Evolutionary conservation across 108 stramenopile species (phyloP).

Genomic region (Nitzschia sp.): DNA sequence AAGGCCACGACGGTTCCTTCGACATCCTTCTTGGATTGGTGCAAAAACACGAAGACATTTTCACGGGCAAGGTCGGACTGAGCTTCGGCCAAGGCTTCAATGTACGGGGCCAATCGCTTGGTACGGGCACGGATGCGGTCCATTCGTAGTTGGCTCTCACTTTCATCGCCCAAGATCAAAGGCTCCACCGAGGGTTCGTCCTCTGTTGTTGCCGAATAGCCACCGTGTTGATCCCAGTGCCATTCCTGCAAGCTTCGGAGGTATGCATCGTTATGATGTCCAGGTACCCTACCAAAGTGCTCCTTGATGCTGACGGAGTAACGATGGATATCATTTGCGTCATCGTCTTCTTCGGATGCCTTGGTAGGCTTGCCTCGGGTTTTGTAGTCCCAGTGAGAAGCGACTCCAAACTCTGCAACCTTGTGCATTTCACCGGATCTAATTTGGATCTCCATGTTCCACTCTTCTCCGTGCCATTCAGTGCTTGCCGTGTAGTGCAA

Average conservation of each 20-base stretch:
- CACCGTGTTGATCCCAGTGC: constrained; percentile 49
- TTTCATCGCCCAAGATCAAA: constrained; percentile 16
- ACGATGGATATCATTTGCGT: constrained; percentile 16
- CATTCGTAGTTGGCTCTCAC: constrained; percentile 45
- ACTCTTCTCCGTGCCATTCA: constrained; percentile 51
- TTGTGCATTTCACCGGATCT: constrained; percentile 86
- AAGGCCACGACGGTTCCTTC: constrained; percentile 67
- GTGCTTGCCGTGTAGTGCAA: constrained; percentile 84
- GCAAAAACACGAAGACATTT: constrained; percentile 75
- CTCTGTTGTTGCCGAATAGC: neutral
- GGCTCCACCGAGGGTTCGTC: neutral
- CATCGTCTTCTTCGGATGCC: neutral
- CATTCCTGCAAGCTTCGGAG: constrained; percentile 66
- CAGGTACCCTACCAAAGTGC: constrained; percentile 10
- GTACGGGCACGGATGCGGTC: constrained; percentile 70
- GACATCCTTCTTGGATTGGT: constrained; percentile 13
- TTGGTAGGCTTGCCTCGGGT: constrained; percentile 11
- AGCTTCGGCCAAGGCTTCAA: constrained; percentile 69
- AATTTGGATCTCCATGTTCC: constrained; percentile 85
- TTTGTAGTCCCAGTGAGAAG: constrained; percentile 87
- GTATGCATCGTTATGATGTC: constrained; percentile 63
- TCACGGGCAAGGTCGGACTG: constrained; percentile 72
- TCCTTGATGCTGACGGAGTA: constrained; percentile 10
- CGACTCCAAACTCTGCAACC: constrained; percentile 86
- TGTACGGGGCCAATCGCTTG: constrained; percentile 67